A percentile compares a stretch with the other conserved stretches of the same genome.
Conservation (phyloP, 495 filamentous ascomycete genomes). For the Xylaria grammica region DNA sequence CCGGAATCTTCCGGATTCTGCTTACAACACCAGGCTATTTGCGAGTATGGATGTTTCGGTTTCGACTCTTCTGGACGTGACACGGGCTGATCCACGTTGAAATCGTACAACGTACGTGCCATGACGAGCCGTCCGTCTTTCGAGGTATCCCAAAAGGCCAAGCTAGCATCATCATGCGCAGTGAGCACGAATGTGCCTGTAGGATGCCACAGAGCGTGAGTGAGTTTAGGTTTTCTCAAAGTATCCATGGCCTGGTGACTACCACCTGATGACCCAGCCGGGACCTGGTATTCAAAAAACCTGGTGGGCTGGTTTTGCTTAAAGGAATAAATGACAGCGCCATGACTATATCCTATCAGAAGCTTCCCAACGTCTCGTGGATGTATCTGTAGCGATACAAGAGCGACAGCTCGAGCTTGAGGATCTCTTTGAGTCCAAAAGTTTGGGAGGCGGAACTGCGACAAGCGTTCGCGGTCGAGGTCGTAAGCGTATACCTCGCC, state of each 20-base stretch:
- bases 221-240: slow-evolving; percentile 72
- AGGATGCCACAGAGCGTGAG: slow-evolving; percentile 89
- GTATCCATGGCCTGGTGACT: slow-evolving; percentile 53
- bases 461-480: slow-evolving; percentile 76
- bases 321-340: slow-evolving; percentile 88
- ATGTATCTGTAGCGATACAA: slow-evolving; percentile 80
- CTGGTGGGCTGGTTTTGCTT: slow-evolving; percentile 80
- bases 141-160: slow-evolving; percentile 87
- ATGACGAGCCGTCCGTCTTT: slow-evolving; percentile 87
- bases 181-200: slow-evolving; percentile 90
- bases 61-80: slow-evolving; percentile 61
- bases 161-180: slow-evolving; percentile 83
- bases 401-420: slow-evolving; percentile 35
- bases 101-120: slow-evolving; percentile 77
- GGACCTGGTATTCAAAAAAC: slow-evolving; percentile 83
- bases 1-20: slow-evolving; percentile 91
- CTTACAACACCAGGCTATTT: slow-evolving; percentile 89
- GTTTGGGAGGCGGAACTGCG: slow-evolving; percentile 80
- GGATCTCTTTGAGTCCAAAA: slow-evolving; percentile 74
- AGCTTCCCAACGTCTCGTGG: slow-evolving; percentile 93
- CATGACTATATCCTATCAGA: slow-evolving; percentile 84
- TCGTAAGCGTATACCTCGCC: slow-evolving; percentile 90
- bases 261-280: slow-evolving; percentile 85
- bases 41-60: slow-evolving; percentile 63
- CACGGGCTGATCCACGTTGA: slow-evolving; percentile 65